These are phyloP conservation scores for Daldinia sp. DNA, from an alignment of 2,329 filamentous ascomycete genomes.

Conservation along the genomic window DNA sequence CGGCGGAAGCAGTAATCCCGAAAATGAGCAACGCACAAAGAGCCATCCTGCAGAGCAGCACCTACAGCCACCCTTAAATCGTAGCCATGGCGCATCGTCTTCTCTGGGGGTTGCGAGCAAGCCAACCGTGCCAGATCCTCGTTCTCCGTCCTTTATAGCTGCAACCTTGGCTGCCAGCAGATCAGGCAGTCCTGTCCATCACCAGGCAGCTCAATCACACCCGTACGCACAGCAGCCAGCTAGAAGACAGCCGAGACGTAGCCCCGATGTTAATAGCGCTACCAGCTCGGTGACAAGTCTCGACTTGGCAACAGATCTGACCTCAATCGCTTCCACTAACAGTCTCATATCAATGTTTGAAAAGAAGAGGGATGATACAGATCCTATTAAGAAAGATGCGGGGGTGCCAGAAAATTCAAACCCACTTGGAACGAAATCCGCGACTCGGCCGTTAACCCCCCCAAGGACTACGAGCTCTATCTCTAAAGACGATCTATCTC, in stretches of 20 bases:
- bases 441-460: constrained; percentile 46
- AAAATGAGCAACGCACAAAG: constrained; percentile 34
- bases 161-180: constrained; percentile 69
- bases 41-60: constrained; percentile 42
- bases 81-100: constrained; percentile 20
- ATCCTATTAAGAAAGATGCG: constrained; percentile 42
- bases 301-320: constrained; percentile 59
- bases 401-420: constrained; percentile 46
- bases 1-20: constrained; percentile 28
- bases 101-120: constrained; percentile 32
- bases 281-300: constrained; percentile 44
- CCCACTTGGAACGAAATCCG: constrained; percentile 37
- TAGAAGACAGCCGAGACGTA: constrained; percentile 41
- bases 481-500: constrained; percentile 37
- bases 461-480: constrained; percentile 44
- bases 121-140: constrained; percentile 48
- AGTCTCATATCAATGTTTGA: constrained; percentile 76
- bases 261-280: constrained; percentile 45
- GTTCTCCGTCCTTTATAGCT: constrained; percentile 68
- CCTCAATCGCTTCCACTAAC: constrained; percentile 67
- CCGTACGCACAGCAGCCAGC: constrained; percentile 37
- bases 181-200: constrained; percentile 61
- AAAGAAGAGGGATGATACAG: constrained; percentile 48
- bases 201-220: constrained; percentile 42
- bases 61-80: constrained; percentile 18